These are phyloP conservation scores for Cutaneotrichosporon cyanovorans DNA, from an alignment of 1,284 basidiomycete species.

Conservation along the genomic window DNA sequence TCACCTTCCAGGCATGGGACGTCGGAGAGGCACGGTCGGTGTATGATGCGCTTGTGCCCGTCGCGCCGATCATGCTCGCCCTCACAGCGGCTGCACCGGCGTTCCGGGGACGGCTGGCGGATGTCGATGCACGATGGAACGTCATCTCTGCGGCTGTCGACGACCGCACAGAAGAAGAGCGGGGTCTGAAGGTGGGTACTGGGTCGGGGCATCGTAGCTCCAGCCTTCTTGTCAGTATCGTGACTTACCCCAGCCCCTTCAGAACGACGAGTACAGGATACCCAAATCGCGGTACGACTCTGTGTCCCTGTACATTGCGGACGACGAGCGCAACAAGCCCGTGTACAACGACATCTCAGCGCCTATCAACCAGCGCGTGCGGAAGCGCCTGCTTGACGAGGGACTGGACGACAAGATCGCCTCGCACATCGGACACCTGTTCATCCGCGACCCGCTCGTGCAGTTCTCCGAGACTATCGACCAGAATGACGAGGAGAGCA, in stretches of 20 bases:
- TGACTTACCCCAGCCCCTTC: constrained; percentile 54
- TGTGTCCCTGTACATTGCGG: constrained; percentile 88
- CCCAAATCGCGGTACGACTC: constrained; percentile 97
- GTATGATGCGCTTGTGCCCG: constrained; percentile 89
- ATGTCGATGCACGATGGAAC: constrained; percentile 97
- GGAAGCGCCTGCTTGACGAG: constrained; percentile 60
- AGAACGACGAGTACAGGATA: constrained; percentile 65
- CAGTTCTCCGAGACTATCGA: constrained; percentile 90
- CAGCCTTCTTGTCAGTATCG: too few relatives aligned
- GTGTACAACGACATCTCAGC: constrained; percentile 87
- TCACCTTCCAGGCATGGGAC: constrained; percentile 96
- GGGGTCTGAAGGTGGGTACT: constrained; percentile 57
- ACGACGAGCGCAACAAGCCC: constrained; percentile 74
- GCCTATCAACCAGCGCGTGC: constrained; percentile 70
- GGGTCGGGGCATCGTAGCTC: not conserved
- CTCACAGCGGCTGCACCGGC: constrained; percentile 88
- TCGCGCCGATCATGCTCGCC: constrained; percentile 91
- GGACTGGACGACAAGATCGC: constrained; percentile 82
- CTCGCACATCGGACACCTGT: constrained; percentile 88
- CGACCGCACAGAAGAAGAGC: constrained; percentile 89
- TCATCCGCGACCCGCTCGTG: constrained; percentile 95
- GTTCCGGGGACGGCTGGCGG: constrained; percentile 88
- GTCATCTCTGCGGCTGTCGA: constrained; percentile 96
- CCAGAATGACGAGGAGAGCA: constrained; percentile 78
- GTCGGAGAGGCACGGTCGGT: constrained; percentile 82